A percentile compares a stretch with the other conserved stretches of the same genome.
phyloP scores from a whole-genome alignment of 345 rosid species.

The Abelmoschus esculentus region DNA sequence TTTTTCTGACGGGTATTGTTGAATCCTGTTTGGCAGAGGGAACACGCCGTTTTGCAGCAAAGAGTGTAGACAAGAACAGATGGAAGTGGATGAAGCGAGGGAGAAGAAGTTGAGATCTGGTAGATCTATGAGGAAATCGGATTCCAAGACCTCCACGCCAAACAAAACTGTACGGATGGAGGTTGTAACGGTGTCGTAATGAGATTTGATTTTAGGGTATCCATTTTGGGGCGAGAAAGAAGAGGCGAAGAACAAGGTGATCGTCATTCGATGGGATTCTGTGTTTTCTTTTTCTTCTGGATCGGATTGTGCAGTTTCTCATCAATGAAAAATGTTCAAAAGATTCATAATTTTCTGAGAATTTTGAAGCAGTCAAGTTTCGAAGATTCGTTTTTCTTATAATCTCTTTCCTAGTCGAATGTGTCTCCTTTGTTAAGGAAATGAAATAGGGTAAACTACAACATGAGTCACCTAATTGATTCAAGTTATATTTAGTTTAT shows the following conservation, averaged over 20 bases:
- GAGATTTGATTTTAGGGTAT: background rate
- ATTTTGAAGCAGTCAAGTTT: background rate
- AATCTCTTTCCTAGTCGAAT: too few relatives aligned
- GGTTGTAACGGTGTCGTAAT: slow-evolving; percentile 41
- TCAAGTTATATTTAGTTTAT: too few relatives aligned
- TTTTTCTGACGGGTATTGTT: background rate
- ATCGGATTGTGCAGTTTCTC: background rate
- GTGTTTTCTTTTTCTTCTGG: background rate
- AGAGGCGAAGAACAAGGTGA: background rate
- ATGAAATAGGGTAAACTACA: too few relatives aligned
- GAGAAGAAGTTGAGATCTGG: slow-evolving; percentile 49
- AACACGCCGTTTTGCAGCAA: slow-evolving; percentile 65
- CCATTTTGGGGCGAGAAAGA: background rate
- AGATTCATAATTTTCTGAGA: background rate
- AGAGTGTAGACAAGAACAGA: slow-evolving; percentile 81
- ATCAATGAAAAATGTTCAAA: background rate
- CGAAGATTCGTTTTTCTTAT: background rate
- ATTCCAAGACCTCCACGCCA: slow-evolving; percentile 27
- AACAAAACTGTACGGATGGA: slow-evolving; percentile 36
- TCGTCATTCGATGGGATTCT: background rate
- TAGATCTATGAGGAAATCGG: slow-evolving; percentile 42
- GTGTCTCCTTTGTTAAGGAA: background rate
- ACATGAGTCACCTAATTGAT: too few relatives aligned
- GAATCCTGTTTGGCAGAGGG: slow-evolving; percentile 35
- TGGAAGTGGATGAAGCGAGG: slow-evolving; percentile 52